Percentiles rank a stretch among this genome's conserved stretches.
Evolutionary conservation across 108 stramenopile genomes (phyloP).

Genomic region (Nitzschia sp.): DNA sequence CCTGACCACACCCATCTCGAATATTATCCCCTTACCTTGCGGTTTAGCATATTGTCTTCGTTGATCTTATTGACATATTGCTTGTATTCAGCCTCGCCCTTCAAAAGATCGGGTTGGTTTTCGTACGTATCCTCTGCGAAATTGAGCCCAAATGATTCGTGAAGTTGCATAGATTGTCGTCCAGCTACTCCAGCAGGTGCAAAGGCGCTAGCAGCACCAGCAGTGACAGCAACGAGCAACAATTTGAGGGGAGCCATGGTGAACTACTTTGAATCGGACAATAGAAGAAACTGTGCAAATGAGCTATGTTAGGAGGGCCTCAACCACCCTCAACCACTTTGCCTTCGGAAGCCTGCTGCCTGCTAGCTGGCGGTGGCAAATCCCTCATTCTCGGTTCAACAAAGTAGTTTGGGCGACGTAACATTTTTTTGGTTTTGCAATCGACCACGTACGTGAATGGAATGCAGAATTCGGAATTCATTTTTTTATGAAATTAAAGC

Average conservation of each 20-base stretch:
- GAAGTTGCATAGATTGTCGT: conserved; percentile 28
- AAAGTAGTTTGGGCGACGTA: neutral
- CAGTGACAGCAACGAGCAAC: conserved; percentile 26
- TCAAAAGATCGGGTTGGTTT: conserved; percentile 71
- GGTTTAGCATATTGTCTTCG: conserved; percentile 78
- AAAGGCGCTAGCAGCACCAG: conserved; percentile 32
- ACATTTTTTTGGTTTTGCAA: neutral
- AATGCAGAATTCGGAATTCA: too few species aligned
- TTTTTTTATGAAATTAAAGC: too few species aligned
- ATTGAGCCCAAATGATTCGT: conserved; percentile 79
- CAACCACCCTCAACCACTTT: too few species aligned
- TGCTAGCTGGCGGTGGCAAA: neutral
- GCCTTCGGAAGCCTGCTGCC: too few species aligned
- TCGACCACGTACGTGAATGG: conserved; percentile 6
- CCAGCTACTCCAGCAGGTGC: conserved; percentile 7
- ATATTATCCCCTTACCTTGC: conserved; percentile 59
- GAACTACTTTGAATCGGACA: neutral
- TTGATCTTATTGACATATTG: conserved; percentile 72
- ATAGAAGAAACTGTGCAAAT: too few species aligned
- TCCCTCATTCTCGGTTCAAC: conserved; percentile 7
- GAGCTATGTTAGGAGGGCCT: too few species aligned
- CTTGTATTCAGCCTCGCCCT: conserved; percentile 88
- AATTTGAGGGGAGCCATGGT: conserved; percentile 40
- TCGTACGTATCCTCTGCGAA: conserved; percentile 80
- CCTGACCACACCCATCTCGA: too few species aligned